phyloP scores from a whole-genome alignment of 805 yeast genomes.

The Cyberlindnera sargentensis region DNA sequence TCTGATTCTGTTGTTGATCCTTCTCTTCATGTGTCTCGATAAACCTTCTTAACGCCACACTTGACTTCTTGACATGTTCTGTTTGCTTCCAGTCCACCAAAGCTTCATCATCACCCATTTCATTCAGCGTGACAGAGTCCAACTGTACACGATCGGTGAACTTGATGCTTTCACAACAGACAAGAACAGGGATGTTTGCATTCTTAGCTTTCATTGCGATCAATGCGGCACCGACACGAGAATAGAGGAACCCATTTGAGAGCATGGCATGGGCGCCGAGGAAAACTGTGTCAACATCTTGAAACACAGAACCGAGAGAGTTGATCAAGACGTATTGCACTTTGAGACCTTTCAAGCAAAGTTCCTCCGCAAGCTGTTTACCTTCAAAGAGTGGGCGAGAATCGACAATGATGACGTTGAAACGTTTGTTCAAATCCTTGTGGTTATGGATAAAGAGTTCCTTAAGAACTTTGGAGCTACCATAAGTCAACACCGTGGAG shows the following conservation, averaged over 20 bases:
- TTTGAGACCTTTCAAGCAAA: conserved; percentile 59
- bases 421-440: conserved; percentile 51
- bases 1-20: conserved; percentile 20
- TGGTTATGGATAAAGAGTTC: conserved; percentile 69
- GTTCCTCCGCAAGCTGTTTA: conserved; percentile 57
- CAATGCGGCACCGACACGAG: conserved; percentile 92
- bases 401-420: conserved; percentile 82
- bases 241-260: conserved; percentile 86
- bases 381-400: conserved; percentile 95
- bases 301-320: conserved; percentile 72
- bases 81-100: conserved; percentile 35
- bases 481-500: conserved; percentile 79
- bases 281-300: conserved; percentile 84
- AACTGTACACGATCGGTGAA: conserved; percentile 93
- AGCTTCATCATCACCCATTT: conserved; percentile 76
- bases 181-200: conserved; percentile 87
- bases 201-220: conserved; percentile 87
- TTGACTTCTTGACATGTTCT: conserved; percentile 42
- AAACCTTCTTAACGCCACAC: conserved; percentile 58
- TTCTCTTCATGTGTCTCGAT: conserved; percentile 32
- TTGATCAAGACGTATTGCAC: conserved; percentile 71
- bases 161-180: conserved; percentile 91
- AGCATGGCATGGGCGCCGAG: conserved; percentile 97
- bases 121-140: conserved; percentile 93
- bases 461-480: conserved; percentile 77